A percentile compares a stretch with the other conserved stretches of the same genome.
Conservation (phyloP, 116 monocot genomes). For the Phalaenopsis hybrid region DNA sequence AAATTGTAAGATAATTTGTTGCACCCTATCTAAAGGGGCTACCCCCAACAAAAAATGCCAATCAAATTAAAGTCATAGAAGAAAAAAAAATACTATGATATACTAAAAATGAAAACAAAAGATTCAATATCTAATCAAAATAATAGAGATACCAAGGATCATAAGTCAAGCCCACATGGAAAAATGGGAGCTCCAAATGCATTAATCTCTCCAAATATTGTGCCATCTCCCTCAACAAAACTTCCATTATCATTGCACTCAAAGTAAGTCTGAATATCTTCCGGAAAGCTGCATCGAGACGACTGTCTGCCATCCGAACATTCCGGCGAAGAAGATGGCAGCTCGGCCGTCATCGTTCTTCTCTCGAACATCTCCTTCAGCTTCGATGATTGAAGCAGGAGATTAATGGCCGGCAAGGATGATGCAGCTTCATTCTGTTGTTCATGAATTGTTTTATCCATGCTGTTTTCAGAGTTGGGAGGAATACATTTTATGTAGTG, state of each 20-base stretch:
- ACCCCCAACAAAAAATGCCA: background rate
- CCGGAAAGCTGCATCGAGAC: constrained; percentile 59
- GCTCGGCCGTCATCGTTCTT: constrained; percentile 6
- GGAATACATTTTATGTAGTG: constrained; percentile 60
- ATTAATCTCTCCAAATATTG: constrained; percentile 50
- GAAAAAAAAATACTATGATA: background rate
- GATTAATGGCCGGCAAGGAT: constrained; percentile 23
- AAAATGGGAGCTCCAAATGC: constrained; percentile 35
- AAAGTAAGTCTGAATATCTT: constrained; percentile 68
- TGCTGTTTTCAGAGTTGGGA: constrained; percentile 8
- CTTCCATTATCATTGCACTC: constrained; percentile 25
- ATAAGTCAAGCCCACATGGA: constrained; percentile 38
- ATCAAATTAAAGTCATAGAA: background rate
- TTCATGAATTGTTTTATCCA: background rate
- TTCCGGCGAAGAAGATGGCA: constrained; percentile 17
- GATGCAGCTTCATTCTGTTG: background rate
- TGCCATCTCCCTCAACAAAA: constrained; percentile 31
- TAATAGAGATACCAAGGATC: background rate
- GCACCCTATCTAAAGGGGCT: no score
- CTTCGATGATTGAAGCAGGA: constrained; percentile 35
- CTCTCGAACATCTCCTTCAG: constrained; percentile 48
- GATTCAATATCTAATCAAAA: background rate
- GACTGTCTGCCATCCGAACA: constrained; percentile 12
- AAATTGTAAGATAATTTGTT: background rate
- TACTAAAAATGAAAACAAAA: background rate